A percentile compares a stretch with the other conserved stretches of the same genome.
phyloP scores from a whole-genome alignment of 345 rosid genomes.

The Salix exigua region DNA sequence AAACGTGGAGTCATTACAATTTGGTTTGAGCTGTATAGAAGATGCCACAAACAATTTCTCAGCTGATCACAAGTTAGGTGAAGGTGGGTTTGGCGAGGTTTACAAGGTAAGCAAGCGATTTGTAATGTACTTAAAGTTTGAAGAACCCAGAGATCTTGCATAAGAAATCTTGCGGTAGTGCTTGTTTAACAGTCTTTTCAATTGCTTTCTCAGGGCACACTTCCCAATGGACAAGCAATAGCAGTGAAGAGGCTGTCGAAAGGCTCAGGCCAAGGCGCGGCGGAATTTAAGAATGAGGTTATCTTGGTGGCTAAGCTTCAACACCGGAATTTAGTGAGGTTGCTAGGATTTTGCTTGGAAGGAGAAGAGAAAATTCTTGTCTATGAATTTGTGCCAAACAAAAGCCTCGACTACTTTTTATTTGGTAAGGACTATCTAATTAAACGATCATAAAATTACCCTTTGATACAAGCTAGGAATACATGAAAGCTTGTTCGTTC shows the following conservation, averaged over 20 bases:
- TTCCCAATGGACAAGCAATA: slow-evolving; percentile 29
- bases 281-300: slow-evolving; percentile 50
- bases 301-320: slow-evolving; percentile 41
- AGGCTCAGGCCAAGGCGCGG: slow-evolving; percentile 38
- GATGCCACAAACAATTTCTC: slow-evolving; percentile 51
- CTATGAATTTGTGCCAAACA: slow-evolving; percentile 46
- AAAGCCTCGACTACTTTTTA: slow-evolving; percentile 41
- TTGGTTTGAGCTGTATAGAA: slow-evolving; percentile 33
- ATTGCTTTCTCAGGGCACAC: slow-evolving; percentile 34
- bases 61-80: slow-evolving; percentile 49
- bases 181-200: not conserved
- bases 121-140: not conserved
- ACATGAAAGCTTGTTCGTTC: not conserved
- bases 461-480: not conserved
- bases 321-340: slow-evolving; percentile 47
- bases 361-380: slow-evolving; percentile 46
- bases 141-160: not conserved
- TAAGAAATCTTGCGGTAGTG: not conserved
- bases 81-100: slow-evolving; percentile 71
- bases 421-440: slow-evolving; percentile 24
- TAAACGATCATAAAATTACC: not conserved
- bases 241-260: slow-evolving; percentile 49
- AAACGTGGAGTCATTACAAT: slow-evolving; percentile 41
- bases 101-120: slow-evolving; percentile 37
- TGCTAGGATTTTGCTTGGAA: slow-evolving; percentile 44